Percentiles rank a stretch among this genome's conserved stretches.
Conservation (phyloP, 257 asterid genomes). For the Solanum ahanhuiri region DNA sequence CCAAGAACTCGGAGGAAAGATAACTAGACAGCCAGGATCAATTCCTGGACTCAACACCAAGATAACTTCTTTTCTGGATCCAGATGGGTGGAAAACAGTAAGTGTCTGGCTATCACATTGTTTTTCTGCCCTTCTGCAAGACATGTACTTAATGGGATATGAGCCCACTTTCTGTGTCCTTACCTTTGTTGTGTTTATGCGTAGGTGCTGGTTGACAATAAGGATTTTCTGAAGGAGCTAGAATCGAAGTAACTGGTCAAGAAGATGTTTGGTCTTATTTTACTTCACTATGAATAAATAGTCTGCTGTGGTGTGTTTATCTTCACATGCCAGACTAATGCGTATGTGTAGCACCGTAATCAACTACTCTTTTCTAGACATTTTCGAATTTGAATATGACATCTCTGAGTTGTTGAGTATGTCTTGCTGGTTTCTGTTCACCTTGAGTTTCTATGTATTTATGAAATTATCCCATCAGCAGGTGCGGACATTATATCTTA, state of each 20-base stretch:
- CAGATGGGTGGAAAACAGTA: conserved; percentile 99
- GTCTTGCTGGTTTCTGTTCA: not conserved
- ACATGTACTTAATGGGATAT: not conserved
- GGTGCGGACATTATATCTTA: not conserved
- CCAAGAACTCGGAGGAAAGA: conserved; percentile 90
- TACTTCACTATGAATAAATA: not conserved
- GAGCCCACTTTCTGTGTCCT: not conserved
- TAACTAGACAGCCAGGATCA: conserved; percentile 85
- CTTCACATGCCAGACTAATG: not conserved
- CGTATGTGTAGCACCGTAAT: not conserved
- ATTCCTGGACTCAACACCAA: conserved; percentile 86
- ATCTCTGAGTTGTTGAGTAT: not conserved
- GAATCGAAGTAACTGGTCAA: conserved; percentile 16
- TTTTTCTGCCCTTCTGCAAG: not conserved
- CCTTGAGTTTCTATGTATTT: not conserved
- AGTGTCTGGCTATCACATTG: conserved; percentile 13
- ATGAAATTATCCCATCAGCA: not conserved
- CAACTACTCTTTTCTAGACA: not conserved
- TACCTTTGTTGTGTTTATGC: not conserved
- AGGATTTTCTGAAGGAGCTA: conserved; percentile 85
- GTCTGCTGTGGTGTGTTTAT: not conserved
- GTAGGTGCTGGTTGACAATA: conserved; percentile 88
- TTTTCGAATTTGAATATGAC: not conserved
- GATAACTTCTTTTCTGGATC: conserved; percentile 81
- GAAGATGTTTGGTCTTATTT: conserved; percentile 1